Conservation (phyloP, 257 asterid genomes). For the Schizonepeta tenuifolia region DNA sequence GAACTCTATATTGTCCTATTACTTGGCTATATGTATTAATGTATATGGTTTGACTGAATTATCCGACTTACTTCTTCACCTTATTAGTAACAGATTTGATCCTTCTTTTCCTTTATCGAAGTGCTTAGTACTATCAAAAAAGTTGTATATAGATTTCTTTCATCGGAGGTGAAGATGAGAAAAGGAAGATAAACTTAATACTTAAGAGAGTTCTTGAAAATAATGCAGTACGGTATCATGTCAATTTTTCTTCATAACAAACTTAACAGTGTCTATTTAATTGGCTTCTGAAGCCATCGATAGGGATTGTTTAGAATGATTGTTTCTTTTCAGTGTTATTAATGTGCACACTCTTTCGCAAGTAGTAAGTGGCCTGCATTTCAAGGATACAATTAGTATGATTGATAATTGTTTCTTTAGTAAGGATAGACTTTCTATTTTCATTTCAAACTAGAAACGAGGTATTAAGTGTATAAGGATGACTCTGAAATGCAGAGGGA, state of each 20-base stretch:
- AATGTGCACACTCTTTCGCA: not conserved
- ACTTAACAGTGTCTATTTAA: slow-evolving; percentile 4
- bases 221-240: slow-evolving; percentile 3
- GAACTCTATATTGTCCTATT: not conserved
- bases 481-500: slow-evolving; percentile 71
- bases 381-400: not conserved
- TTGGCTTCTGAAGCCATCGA: slow-evolving; percentile 8
- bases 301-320: not conserved
- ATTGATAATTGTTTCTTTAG: not conserved
- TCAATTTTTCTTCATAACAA: not conserved
- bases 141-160: not conserved
- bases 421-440: not conserved
- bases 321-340: not conserved
- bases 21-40: not conserved
- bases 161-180: not conserved
- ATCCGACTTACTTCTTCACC: not conserved
- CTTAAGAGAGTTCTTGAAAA: not conserved
- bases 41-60: slow-evolving; percentile 12
- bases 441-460: not conserved
- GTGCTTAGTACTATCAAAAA: not conserved
- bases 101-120: not conserved
- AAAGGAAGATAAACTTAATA: not conserved
- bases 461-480: slow-evolving; percentile 16
- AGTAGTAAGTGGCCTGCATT: slow-evolving; percentile 14
- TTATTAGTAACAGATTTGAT: not conserved